phyloP scores from a whole-genome alignment of 352 stramenopile species.

The Phytophthora nicotianae region DNA sequence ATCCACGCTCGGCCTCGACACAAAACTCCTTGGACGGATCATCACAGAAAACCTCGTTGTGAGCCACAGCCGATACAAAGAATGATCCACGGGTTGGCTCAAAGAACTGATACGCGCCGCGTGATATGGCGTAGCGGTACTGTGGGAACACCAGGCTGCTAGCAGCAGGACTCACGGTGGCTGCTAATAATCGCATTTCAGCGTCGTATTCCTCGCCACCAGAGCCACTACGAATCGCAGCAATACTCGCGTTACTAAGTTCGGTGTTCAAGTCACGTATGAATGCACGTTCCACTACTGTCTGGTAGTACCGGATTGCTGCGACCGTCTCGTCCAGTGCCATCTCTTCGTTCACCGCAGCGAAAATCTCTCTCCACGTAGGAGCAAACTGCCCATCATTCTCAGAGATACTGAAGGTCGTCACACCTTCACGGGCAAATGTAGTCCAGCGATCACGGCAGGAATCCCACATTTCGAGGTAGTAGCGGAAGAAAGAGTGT shows the following conservation, averaged over 20 bases:
- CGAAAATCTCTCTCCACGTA: conserved; percentile 36
- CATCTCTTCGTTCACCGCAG: conserved; percentile 33
- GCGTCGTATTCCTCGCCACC: conserved; percentile 28
- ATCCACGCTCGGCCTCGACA: conserved; percentile 35
- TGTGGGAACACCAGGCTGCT: conserved; percentile 36
- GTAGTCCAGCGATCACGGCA: conserved; percentile 41
- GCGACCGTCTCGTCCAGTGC: conserved; percentile 40
- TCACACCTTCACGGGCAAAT: conserved; percentile 39
- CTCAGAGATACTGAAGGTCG: conserved; percentile 39
- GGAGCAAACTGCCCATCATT: conserved; percentile 26
- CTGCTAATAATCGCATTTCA: conserved; percentile 37
- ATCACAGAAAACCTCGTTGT: conserved; percentile 40
- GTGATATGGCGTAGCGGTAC: conserved; percentile 31
- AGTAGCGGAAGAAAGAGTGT: conserved; percentile 37
- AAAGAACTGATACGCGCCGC: conserved; percentile 42
- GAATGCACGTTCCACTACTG: conserved; percentile 40
- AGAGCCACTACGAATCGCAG: conserved; percentile 8
- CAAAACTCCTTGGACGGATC: conserved; percentile 42
- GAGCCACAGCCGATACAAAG: conserved; percentile 33
- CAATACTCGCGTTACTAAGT: conserved; percentile 5
- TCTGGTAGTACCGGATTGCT: conserved; percentile 39
- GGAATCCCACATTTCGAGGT: conserved; percentile 33
- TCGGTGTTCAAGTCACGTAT: conserved; percentile 24
- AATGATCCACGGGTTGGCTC: conserved; percentile 38
- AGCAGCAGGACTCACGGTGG: conserved; percentile 30